Evolutionary conservation across 495 filamentous ascomycete genomes (phyloP), one percentile per base, ranked within the genome.

Genomic region (Neurospora sp.): DNA sequence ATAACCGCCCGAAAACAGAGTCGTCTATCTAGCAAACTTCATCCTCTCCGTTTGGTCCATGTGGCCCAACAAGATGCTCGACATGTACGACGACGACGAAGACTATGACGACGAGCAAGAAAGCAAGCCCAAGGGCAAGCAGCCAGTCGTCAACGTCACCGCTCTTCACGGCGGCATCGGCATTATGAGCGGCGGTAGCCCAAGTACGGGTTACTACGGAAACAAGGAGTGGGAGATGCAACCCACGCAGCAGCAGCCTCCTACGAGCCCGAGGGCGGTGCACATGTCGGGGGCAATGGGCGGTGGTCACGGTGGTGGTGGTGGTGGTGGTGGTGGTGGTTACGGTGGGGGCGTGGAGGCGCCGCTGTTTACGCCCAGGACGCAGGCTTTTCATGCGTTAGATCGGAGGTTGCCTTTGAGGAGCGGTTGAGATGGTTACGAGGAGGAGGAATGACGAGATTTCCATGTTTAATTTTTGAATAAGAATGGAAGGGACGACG

Each of bases 41-140:
- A 79, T 84, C 69, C 75, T 93, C 27, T 85, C 84, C 68, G 76
- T 91, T 41, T 89, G 87, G 79, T 88, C 89, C 18, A 86, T 91
- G 82, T 84, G 90, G 78, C 87, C 89, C 38, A 89, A 89, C 68
- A 76, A 79, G 40, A 78, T 77, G 71, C 69, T 79, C 45, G 81
- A 82, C 73, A 69, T 82, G 37, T 75, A 77, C 38, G 78, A 81
- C 72, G 82, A 83, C 31, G 79, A 83, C 41, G 80, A 78, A 44
- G 81, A 84, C 45, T 81, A 81, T 10, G 83, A 83, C 16, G 75
- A 78, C 12, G 79, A 79, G 20, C 73, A 78, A 68, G 42, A 53
- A 20, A 41, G n/a, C 44, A 41, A 53, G 4, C 45, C 22, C 35
- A 9, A 72, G 3, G 39, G 69, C 37, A 73, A 70, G 69, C 76